A percentile compares a stretch with the other conserved stretches of the same genome.
Evolutionary conservation across 1,284 basidiomycete genomes (phyloP).

Genomic region (Boletus smithii): DNA sequence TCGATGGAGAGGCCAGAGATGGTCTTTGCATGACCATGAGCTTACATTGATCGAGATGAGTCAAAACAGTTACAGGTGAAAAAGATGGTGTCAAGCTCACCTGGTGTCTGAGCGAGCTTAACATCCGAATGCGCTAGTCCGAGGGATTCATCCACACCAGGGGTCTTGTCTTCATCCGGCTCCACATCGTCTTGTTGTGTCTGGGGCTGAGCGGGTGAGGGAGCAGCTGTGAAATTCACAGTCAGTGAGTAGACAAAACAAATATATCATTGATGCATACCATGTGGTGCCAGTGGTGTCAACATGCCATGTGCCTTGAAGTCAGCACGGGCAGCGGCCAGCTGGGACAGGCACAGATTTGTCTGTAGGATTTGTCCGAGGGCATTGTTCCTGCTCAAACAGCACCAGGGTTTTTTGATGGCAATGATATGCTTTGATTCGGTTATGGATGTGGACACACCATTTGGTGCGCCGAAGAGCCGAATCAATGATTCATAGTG

Average conservation of each 20-base stretch:
- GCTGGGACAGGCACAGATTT: background rate
- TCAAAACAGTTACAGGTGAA: background rate
- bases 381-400: background rate
- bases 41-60: background rate
- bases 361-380: background rate
- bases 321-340: background rate
- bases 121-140: conserved; percentile 1
- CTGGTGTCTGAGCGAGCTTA: background rate
- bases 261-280: background rate
- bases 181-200: background rate
- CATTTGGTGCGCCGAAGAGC: conserved; percentile 3
- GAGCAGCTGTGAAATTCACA: background rate
- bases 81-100: background rate
- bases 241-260: background rate
- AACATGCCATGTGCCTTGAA: conserved; percentile 4
- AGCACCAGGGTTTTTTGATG: background rate
- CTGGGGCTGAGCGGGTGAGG: background rate
- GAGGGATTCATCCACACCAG: background rate
- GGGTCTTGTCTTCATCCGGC: background rate
- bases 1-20: background rate
- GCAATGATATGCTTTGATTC: background rate
- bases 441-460: background rate
- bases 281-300: background rate
- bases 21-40: background rate
- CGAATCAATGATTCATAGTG: conserved; percentile 3